Evolutionary conservation across 2,329 filamentous ascomycete species (phyloP), one percentile per base, ranked within the genome.

Genomic region (Fusarium heterosporum): DNA sequence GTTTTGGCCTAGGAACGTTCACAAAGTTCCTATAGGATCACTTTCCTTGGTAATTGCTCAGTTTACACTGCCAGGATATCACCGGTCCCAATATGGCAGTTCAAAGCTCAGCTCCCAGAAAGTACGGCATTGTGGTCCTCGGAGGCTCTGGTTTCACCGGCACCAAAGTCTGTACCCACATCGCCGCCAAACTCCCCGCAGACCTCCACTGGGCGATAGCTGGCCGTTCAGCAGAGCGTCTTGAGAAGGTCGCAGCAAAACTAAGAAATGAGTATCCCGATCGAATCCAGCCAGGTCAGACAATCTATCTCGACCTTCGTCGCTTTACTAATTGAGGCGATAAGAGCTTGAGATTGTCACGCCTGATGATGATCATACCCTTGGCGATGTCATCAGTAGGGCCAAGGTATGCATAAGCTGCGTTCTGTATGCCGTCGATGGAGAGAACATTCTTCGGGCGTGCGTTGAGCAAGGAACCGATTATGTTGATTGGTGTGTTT

Each of bases 271-370:
- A 45, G 8, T 45, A 45, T 14, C 42, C 42, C 16, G 42, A 45
- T 45, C 30, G 42, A 45, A 26, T 45, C 12, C 42, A 45, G 42
- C 42, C 42, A 45, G 42, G 42, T 45, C n/a, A 45, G 28, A 26
- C 8, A 6, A 16, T 41, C 14, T 14, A 12, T 14, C 17, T 41
- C 11, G 39, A 41, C 19, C 8, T 26, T 25, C 26, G 19, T 14
- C 14, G 6, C 16, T 39, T 17, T 13, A 45, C 42, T 45, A 8
- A 45, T 26, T 45, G 5, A 26, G 4, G 14, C 28, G 42, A 45
- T 9, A 16, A 45, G 42, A 45, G 14, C 42, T 45, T 17, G 42
- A 45, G 9, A 22, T 45, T 17, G 42, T 32, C 26, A 30, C 42
- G 13, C 42, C 42, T 30, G 25, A 45, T 29, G 42, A 45, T 45